Conservation (phyloP, 2,329 filamentous ascomycete species). For the Fusarium paranaense region DNA sequence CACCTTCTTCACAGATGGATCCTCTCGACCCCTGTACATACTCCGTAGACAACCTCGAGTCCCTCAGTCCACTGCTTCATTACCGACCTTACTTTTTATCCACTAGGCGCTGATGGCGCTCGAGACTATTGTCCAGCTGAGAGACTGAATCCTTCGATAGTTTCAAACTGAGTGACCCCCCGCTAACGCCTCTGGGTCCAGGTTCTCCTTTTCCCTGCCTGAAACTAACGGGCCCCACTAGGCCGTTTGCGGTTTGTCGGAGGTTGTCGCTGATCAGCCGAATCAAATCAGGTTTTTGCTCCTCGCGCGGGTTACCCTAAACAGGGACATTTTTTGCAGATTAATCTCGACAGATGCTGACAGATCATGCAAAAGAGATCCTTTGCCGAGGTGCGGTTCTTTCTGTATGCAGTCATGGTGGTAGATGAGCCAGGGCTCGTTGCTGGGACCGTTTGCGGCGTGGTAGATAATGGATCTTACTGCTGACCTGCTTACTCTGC, state of each 20-base stretch:
- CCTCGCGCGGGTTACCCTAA: background rate
- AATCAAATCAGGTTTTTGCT: background rate
- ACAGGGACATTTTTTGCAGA: background rate
- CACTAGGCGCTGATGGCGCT: background rate
- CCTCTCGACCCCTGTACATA: background rate
- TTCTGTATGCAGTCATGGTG: background rate
- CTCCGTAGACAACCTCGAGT: background rate
- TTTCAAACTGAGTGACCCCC: background rate
- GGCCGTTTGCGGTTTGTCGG: background rate
- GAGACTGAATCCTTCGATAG: background rate
- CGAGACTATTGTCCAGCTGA: background rate
- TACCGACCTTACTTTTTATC: background rate
- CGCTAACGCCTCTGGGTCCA: background rate
- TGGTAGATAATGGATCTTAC: background rate
- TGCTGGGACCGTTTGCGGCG: background rate
- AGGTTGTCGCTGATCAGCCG: background rate
- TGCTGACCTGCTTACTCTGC: background rate
- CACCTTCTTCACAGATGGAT: background rate
- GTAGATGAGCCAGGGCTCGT: background rate
- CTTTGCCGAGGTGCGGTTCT: background rate
- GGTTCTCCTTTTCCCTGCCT: background rate
- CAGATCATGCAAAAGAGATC: background rate
- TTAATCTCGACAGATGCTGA: background rate
- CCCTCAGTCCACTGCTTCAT: background rate
- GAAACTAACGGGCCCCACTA: background rate